These are phyloP conservation scores for Sporisorium sorghi DNA, from an alignment of 1,284 basidiomycete species.

Conservation along the genomic window DNA sequence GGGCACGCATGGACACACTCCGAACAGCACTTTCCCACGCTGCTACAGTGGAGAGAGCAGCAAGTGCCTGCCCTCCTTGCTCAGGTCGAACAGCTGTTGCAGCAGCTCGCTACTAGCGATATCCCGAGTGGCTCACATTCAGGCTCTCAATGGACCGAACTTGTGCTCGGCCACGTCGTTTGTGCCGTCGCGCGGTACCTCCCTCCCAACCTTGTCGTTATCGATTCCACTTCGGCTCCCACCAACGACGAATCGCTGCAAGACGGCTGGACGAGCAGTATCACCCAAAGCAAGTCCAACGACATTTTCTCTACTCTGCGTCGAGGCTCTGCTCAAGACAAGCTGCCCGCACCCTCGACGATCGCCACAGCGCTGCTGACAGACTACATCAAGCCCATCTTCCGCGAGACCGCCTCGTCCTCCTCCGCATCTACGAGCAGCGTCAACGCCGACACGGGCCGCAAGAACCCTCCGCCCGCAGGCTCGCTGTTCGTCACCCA, in stretches of 20 bases:
- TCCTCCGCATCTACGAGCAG: slow-evolving; percentile 15
- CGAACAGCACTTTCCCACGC: slow-evolving; percentile 19
- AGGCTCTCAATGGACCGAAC: neutral
- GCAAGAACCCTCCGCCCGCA: slow-evolving; percentile 12
- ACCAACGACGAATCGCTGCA: neutral
- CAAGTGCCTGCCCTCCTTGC: slow-evolving; percentile 21
- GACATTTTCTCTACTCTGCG: neutral
- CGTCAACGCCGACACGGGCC: slow-evolving; percentile 25
- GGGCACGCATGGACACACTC: slow-evolving; percentile 37
- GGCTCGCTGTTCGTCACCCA: slow-evolving; percentile 24
- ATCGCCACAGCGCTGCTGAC: slow-evolving; percentile 19
- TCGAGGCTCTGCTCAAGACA: neutral
- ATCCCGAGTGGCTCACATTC: too few relatives aligned
- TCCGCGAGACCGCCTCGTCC: slow-evolving; percentile 21
- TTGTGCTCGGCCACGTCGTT: slow-evolving; percentile 26
- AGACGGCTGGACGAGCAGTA: slow-evolving; percentile 23
- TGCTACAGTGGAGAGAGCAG: slow-evolving; percentile 35
- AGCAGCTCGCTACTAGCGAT: neutral
- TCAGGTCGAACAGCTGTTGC: neutral
- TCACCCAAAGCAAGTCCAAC: neutral
- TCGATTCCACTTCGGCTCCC: neutral
- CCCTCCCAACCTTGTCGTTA: neutral
- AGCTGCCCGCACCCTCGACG: neutral
- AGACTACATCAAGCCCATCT: slow-evolving; percentile 43
- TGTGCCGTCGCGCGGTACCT: slow-evolving; percentile 25